Evolutionary conservation across 495 filamentous ascomycete species (phyloP).

Genomic region (Penicillium pancosmium): DNA sequence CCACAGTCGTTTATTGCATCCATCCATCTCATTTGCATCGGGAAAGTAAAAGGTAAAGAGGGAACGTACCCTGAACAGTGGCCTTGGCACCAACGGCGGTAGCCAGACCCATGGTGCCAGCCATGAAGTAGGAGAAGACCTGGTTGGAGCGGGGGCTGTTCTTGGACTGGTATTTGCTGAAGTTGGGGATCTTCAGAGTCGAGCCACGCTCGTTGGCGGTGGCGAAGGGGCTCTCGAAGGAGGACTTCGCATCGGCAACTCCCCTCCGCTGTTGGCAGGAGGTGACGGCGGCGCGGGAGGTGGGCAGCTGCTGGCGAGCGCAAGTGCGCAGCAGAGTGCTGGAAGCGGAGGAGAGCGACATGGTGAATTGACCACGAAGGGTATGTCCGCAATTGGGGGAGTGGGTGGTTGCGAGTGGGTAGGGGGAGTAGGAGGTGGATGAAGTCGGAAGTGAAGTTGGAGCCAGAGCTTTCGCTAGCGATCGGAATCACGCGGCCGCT

Average conservation of each 20-base stretch:
- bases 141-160: conserved; percentile 66
- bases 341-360: conserved; percentile 53
- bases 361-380: conserved; percentile 42
- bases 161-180: conserved; percentile 81
- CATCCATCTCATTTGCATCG: conserved; percentile 2
- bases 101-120: conserved; percentile 89
- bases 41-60: conserved; percentile 12
- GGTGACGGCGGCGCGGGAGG: conserved; percentile 48
- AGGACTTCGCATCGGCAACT: conserved; percentile 49
- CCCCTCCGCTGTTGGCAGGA: conserved; percentile 54
- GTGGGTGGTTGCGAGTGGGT: conserved; percentile 18
- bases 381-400: conserved; percentile 40
- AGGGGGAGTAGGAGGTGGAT: conserved; percentile 35
- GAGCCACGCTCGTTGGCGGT: conserved; percentile 41
- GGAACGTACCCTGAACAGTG: conserved; percentile 86
- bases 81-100: conserved; percentile 92
- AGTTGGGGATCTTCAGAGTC: conserved; percentile 82
- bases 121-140: conserved; percentile 97
- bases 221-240: conserved; percentile 56
- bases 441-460: conserved; percentile 48
- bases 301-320: conserved; percentile 51
- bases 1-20: not conserved
- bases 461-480: conserved; percentile 51
- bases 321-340: conserved; percentile 53
- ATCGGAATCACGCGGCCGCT: conserved; percentile 49